Evolutionary conservation across 495 filamentous ascomycete genomes (phyloP).

Genomic region (Xylaria venustula): DNA sequence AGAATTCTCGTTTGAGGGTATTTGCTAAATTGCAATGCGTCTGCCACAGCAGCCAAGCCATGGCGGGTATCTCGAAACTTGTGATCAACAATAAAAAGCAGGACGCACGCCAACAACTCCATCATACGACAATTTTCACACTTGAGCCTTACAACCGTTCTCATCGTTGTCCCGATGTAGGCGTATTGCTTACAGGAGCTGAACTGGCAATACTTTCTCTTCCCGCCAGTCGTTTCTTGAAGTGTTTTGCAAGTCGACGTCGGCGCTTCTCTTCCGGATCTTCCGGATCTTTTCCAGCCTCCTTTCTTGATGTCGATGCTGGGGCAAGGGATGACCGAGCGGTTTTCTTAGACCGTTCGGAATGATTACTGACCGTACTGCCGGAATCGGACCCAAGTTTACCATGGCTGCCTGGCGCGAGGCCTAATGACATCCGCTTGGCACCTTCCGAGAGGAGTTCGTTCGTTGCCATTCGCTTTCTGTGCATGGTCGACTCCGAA

Average conservation of each 20-base stretch:
- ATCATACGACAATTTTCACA: neutral
- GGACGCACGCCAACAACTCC: neutral
- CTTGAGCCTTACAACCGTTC: neutral
- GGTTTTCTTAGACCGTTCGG: constrained; percentile 1
- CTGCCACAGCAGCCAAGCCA: neutral
- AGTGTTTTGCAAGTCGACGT: constrained; percentile 10
- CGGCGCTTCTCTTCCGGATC: constrained; percentile 16
- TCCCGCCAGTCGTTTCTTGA: constrained; percentile 10
- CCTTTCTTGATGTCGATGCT: neutral
- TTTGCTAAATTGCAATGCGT: neutral
- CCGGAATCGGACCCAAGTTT: constrained; percentile 7
- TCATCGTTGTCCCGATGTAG: constrained; percentile 19
- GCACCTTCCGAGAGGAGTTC: constrained; percentile 8
- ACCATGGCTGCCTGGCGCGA: neutral
- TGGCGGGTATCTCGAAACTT: neutral
- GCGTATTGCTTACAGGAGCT: constrained; percentile 17
- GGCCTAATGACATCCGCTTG: constrained; percentile 17
- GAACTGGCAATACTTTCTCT: constrained; percentile 22
- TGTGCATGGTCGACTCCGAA: constrained; percentile 16
- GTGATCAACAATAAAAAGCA: neutral
- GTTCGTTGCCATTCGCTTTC: constrained; percentile 18
- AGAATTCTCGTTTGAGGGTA: no score
- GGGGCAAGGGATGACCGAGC: constrained; percentile 8
- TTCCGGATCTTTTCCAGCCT: neutral
- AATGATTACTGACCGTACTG: constrained; percentile 1